Evolutionary conservation across 257 asterid species (phyloP).

Genomic region (Solanum chilense): DNA sequence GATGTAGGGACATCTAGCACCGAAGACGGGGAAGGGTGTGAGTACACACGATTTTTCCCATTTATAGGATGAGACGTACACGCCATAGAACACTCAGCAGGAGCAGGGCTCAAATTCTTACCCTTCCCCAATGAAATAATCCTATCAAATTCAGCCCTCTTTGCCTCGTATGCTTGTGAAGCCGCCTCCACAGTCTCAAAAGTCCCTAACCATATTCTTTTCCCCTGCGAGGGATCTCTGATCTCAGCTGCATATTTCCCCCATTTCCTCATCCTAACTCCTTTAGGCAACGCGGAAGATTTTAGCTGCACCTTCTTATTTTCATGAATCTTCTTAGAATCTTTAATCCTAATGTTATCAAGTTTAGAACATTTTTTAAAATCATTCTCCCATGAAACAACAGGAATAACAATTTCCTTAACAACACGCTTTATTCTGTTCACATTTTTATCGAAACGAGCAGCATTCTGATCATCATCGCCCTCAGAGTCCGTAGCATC

Average conservation of each 20-base stretch:
- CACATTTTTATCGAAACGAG: background rate
- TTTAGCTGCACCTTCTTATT: background rate
- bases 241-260: slow-evolving; percentile 33
- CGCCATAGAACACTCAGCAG: background rate
- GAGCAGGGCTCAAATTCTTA: background rate
- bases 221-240: slow-evolving; percentile 10
- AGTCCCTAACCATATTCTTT: slow-evolving; percentile 29
- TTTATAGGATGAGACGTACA: background rate
- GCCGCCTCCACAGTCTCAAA: slow-evolving; percentile 19
- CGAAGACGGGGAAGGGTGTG: slow-evolving; percentile 16
- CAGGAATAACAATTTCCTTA: slow-evolving; percentile 5
- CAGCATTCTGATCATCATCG: background rate
- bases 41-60: background rate
- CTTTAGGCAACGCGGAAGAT: slow-evolving; percentile 3
- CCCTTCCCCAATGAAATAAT: background rate
- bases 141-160: slow-evolving; percentile 13
- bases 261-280: slow-evolving; percentile 29
- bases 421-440: slow-evolving; percentile 3
- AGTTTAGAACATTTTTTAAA: background rate
- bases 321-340: background rate
- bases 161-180: slow-evolving; percentile 16
- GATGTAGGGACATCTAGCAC: slow-evolving; percentile 9
- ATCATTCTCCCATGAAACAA: background rate
- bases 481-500: slow-evolving; percentile 29
- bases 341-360: background rate